Conservation (phyloP, 441 rosid genomes). For the Pelargonium fulgidum region DNA sequence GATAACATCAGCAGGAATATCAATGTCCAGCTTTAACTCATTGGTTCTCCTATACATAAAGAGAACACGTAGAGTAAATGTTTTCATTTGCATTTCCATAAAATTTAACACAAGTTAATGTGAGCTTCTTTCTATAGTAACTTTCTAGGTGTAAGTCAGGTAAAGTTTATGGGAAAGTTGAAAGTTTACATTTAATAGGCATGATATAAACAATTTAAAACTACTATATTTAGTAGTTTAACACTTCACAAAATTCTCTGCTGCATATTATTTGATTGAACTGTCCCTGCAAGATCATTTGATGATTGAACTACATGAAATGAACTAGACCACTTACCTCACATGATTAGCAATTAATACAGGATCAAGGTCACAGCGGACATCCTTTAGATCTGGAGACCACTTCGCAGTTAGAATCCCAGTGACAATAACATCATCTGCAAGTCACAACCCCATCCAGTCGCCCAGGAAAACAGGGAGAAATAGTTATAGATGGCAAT, state of each 20-base stretch:
- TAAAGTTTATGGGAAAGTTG: neutral
- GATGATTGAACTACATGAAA: constrained; percentile 4
- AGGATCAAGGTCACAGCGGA: constrained; percentile 92
- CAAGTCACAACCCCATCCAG: constrained; percentile 18
- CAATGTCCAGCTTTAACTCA: constrained; percentile 65
- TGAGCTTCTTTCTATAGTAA: neutral
- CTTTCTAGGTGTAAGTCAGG: neutral
- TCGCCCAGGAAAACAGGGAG: neutral
- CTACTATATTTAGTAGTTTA: neutral
- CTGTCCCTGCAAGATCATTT: neutral
- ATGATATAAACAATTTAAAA: neutral
- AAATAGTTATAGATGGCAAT: constrained; percentile 8
- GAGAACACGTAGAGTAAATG: constrained; percentile 4
- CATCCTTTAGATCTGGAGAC: constrained; percentile 92
- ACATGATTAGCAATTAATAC: constrained; percentile 74
- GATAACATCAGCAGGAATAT: constrained; percentile 57
- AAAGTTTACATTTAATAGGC: neutral
- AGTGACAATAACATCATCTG: constrained; percentile 86
- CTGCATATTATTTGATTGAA: neutral
- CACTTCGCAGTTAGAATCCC: constrained; percentile 88
- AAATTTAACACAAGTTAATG: neutral
- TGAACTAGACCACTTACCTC: constrained; percentile 40
- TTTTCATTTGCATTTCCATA: neutral
- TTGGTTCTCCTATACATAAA: constrained; percentile 60
- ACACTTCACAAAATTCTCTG: neutral